Evolutionary conservation across 441 rosid genomes (phyloP), one percentile per base, ranked within the genome.

Genomic region (Theobroma grandiflorum): DNA sequence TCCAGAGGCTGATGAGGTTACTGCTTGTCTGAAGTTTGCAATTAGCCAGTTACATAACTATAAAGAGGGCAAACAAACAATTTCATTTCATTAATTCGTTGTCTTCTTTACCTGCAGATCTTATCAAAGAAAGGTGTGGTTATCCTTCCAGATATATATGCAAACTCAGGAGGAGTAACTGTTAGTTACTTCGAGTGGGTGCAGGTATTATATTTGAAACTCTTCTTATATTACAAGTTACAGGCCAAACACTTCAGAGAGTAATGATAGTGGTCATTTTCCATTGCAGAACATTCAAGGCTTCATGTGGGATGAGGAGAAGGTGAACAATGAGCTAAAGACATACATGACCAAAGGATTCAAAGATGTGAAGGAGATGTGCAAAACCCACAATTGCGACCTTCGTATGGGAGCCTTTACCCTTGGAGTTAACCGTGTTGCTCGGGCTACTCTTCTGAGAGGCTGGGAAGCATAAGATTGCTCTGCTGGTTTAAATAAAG

Each of bases 371-470:
- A 91, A 90, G 82, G 88, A 81, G 76, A 91, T 90, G 95, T 91
- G 95, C 80, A 78, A 77, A 74, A 89, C 91, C 61, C 93, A 91
- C 79, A 82, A 83, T 2, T 91, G 95, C 26, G 95, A 91, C 72
- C 92, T 91, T 37, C 92, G 95, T 7, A 90, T 90, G 93, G 95
- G 95, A 80, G 95, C 95, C 47, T 91, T 91, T 85, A 91, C 92
- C 38, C 91, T 91, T 0, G 93, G 92, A 22, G 91, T 91, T 72
- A 91, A 90, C 82, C 93, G 95, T 0, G 93, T 91, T 0, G 93
- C 97, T 2, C 87, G 93, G 74, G 97, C 99, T 1, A 95, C 98
- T 0, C 84, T 86, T 75, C 96, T 95, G 58, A 85, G 98, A 79
- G 99, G 99, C 16, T 95, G 98, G 99, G 99, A 87, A 82, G 95